Percentiles rank a stretch among this genome's conserved stretches.
Conservation (phyloP, 805 yeast genomes). For the Scheffersomyces coipomensis region DNA sequence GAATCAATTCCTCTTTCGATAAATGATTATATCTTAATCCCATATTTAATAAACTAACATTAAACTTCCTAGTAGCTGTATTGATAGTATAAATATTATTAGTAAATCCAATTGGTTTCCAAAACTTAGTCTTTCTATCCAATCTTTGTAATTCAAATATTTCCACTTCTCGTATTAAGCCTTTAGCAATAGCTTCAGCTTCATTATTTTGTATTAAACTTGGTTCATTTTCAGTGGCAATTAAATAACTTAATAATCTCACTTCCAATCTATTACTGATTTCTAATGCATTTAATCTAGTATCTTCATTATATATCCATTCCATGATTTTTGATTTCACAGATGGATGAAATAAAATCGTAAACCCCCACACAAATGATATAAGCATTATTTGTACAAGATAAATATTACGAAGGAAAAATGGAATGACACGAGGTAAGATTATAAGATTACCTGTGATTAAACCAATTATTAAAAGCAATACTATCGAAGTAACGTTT, state of each 20-base stretch:
- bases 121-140: slow-evolving; percentile 47
- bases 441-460: slow-evolving; percentile 20
- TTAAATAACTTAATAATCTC: slow-evolving; percentile 16
- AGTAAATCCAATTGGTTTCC: slow-evolving; percentile 65
- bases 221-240: slow-evolving; percentile 8
- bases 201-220: slow-evolving; percentile 13
- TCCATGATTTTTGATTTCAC: slow-evolving; percentile 47
- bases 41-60: neutral
- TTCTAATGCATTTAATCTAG: slow-evolving; percentile 50
- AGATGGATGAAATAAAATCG: slow-evolving; percentile 49
- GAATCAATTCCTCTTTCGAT: slow-evolving; percentile 1
- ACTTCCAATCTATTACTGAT: slow-evolving; percentile 50
- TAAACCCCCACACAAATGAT: slow-evolving; percentile 48
- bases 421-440: slow-evolving; percentile 26
- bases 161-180: slow-evolving; percentile 44
- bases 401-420: slow-evolving; percentile 26
- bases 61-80: slow-evolving; percentile 9
- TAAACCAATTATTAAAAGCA: slow-evolving; percentile 32
- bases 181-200: slow-evolving; percentile 22
- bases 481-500: slow-evolving; percentile 52
- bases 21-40: neutral
- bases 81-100: slow-evolving; percentile 54
- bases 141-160: slow-evolving; percentile 66
- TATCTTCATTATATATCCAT: slow-evolving; percentile 59
- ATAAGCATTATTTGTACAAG: slow-evolving; percentile 30